Evolutionary conservation across 768 basidiomycete species (phyloP).

Genomic region (Gelatoporia subvermispora): DNA sequence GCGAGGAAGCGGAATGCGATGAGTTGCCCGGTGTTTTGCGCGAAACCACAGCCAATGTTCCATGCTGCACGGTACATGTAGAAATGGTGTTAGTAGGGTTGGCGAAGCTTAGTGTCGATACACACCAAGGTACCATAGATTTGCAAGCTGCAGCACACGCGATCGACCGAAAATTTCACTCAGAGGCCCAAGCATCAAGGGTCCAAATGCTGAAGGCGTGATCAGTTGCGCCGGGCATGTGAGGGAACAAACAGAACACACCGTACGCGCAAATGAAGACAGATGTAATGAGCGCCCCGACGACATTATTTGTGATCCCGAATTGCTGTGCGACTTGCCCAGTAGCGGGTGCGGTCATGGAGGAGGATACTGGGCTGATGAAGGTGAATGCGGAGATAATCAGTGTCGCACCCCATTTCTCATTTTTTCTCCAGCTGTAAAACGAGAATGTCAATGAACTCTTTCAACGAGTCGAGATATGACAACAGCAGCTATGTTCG

Average conservation of each 20-base stretch:
- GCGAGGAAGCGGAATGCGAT: slow-evolving; percentile 36
- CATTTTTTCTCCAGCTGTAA: slow-evolving; percentile 48
- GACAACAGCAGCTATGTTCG: not conserved
- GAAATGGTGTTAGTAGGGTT: too few species aligned
- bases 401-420: slow-evolving; percentile 63
- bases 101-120: too few species aligned
- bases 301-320: slow-evolving; percentile 42
- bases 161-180: slow-evolving; percentile 71
- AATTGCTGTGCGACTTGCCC: slow-evolving; percentile 46
- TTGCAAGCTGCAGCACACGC: slow-evolving; percentile 52
- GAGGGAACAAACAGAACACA: slow-evolving; percentile 20
- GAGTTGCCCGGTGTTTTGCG: slow-evolving; percentile 24
- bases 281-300: slow-evolving; percentile 55
- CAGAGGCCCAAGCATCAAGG: slow-evolving; percentile 48
- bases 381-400: slow-evolving; percentile 66
- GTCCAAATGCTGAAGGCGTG: slow-evolving; percentile 38
- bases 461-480: not conserved
- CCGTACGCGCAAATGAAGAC: slow-evolving; percentile 57
- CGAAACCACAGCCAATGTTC: slow-evolving; percentile 41
- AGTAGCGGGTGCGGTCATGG: slow-evolving; percentile 67
- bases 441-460: not conserved
- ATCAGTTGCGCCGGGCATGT: not conserved
- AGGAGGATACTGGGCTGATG: slow-evolving; percentile 62
- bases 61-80: slow-evolving; percentile 45
- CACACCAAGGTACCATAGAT: slow-evolving; percentile 58